Base-by-base conservation (phyloP, 495 filamentous ascomycete species). In the Lasiosphaeria hispida region DNA sequence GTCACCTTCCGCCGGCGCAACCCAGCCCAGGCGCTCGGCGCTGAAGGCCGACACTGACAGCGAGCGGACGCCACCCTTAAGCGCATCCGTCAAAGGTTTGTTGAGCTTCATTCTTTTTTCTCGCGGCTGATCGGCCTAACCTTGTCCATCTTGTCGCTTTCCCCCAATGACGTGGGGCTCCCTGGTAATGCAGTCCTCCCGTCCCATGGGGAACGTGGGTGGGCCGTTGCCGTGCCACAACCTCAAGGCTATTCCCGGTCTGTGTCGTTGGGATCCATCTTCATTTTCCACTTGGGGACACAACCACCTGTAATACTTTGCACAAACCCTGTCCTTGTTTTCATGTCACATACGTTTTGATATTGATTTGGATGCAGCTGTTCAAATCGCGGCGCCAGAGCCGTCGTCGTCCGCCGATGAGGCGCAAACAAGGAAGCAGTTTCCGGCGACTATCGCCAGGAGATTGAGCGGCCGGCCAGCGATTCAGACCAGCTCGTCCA, bases 331-430 rank as follows among this genome's bases (percentile, higher is more conserved):
- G 5, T 30, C 5, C 23, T 5, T 30, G 5, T 30, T 30, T 6
- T 10, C 43, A 10, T 10, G 33, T 14, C n/a, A 15, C 8, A 17
- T 35, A 37, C 15, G 14, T 7, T 10, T 40, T 10, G 37, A 51
- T 58, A 52, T 60, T 66, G 49, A 72, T 59, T 58, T 59, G 43
- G 34, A 53, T 19, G 45, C 53, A 80, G 77, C 75, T 48, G 77
- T 79, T 34, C 75, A 78, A 40, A 79, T 80, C 49, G 75, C 76
- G 36, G 77, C 79, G 62, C 76, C 76, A 17, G 70, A 74, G 51
- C 61, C 64, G 13, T 57, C 61, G 9, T 41, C 52, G 40, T 56
- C 62, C 35, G 51, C 56, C n/a, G 76, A 80, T 19, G 77, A 79
- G 37, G 43, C 52, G 37, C 66, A 62, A 15, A 63, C 63, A n/a